Evolutionary conservation across 176 grass and related monocot genomes (phyloP), one percentile per base, ranked within the genome.

Genomic region (Avena insularis): DNA sequence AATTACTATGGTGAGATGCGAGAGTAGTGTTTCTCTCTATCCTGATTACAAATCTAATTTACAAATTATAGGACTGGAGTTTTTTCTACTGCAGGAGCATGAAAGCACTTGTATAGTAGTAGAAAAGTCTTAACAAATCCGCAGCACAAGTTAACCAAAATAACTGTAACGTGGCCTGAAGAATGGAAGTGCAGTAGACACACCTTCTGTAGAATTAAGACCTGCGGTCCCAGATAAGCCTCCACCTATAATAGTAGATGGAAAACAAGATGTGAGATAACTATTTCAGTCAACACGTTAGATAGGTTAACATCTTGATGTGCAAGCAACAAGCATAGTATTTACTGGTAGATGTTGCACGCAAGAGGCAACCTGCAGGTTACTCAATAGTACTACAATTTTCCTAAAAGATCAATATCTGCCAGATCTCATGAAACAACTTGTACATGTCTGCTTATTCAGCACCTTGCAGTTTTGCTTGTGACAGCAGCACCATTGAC

Each of bases 301-400:
- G 55, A 43, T 45, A 13, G 2, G 33, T 71, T 71, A 61, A 20
- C 21, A 48, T 29, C 14, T 27, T 29, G 9, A 74, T 84, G 53
- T 61, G 68, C 51, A 60, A 58, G n/a, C 68, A 84, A 54, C 51
- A 60, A 45, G n/a, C 82, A 84, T 19, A 74, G 12, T 86, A 38
- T 68, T 69, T 60, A 14, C 0, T 45, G 20, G 46, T 76, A 40
- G 47, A 80, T 62, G 31, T 55, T 86, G 54, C 57, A 56, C n/a
- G 40, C 15, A 72, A 72, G 54, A 78, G 81, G 79, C 84, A 86
- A 71, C 4, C 51, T 54, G 53, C 53, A 86, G 45, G 16, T 55
- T 74, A 10, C 19, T 73, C 40, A 43, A 43, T 43, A 43, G 40
- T 43, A 43, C 38, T 46, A 33, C 56, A 65, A 20, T 71, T 47